Percentiles rank a stretch among this genome's conserved stretches.
These are phyloP conservation scores for Favolaschia claudopus DNA, from an alignment of 768 basidiomycete species.

Conservation along the genomic window DNA sequence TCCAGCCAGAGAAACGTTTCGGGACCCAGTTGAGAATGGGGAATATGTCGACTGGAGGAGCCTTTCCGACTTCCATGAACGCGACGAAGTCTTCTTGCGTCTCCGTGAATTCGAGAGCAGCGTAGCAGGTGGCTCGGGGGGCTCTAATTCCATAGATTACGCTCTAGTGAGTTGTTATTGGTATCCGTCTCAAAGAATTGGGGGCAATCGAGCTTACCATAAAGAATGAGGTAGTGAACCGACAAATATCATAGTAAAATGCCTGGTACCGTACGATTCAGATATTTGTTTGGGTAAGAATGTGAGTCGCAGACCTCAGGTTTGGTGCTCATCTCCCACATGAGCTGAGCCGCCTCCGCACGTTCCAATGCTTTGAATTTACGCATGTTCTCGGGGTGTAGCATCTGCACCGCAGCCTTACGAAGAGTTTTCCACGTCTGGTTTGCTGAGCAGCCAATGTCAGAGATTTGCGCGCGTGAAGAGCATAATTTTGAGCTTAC, in stretches of 20 bases:
- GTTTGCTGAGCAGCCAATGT: constrained; percentile 14
- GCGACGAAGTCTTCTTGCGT: constrained; percentile 10
- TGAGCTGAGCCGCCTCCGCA: not conserved
- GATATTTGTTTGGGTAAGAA: not conserved
- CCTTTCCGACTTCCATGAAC: constrained; percentile 9
- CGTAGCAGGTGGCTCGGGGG: not conserved
- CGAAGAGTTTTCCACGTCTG: constrained; percentile 31
- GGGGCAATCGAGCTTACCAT: not conserved
- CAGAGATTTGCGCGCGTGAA: not conserved
- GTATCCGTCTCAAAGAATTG: not conserved
- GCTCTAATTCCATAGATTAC: constrained; percentile 9
- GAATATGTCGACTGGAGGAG: constrained; percentile 16
- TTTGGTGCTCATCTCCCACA: not conserved
- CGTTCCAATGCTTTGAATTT: not conserved
- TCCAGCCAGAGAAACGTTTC: not conserved
- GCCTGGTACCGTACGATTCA: not conserved
- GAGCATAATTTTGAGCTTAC: not conserved
- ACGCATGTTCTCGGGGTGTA: constrained; percentile 25
- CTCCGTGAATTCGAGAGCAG: constrained; percentile 3
- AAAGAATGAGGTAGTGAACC: not conserved
- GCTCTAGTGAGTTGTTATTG: not conserved
- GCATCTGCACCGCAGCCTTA: constrained; percentile 21
- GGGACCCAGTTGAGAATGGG: constrained; percentile 14
- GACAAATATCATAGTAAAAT: not conserved
- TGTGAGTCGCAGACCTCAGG: not conserved